Conservation (phyloP, 257 asterid species). For the Phtheirospermum japonicum region DNA sequence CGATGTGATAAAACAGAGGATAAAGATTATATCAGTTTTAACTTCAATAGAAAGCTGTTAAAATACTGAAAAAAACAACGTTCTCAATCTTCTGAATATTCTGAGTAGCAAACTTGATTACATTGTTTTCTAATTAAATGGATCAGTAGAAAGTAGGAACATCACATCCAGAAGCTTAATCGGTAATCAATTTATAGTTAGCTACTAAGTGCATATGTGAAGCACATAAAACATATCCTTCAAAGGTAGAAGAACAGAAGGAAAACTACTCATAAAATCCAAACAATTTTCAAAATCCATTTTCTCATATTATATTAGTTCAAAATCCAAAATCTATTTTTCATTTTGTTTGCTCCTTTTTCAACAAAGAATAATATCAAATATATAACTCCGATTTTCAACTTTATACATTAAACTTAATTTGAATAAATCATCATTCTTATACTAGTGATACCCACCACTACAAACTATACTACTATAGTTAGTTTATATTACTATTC, state of each 20-base stretch:
- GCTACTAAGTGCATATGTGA: background rate
- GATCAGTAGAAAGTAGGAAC: background rate
- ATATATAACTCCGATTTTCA: background rate
- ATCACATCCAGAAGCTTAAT: slow-evolving; percentile 8
- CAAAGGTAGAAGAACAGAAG: background rate
- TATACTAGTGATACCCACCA: background rate
- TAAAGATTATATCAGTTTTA: too few species aligned
- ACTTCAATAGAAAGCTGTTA: too few species aligned
- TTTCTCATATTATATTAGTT: background rate
- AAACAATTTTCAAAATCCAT: background rate
- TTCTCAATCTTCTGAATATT: too few species aligned
- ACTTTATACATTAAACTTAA: background rate
- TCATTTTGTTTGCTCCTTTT: too few species aligned
- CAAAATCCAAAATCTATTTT: background rate
- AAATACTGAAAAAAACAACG: too few species aligned
- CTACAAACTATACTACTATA: background rate
- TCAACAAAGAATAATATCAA: too few species aligned
- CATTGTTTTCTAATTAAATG: background rate
- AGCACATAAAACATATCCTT: background rate
- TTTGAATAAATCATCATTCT: background rate
- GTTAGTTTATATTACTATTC: background rate
- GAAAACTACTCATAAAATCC: slow-evolving; percentile 1
- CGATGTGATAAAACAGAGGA: too few species aligned
- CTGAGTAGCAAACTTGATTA: background rate
- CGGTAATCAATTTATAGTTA: slow-evolving; percentile 13